Evolutionary conservation across 345 rosid species (phyloP), one percentile per base, ranked within the genome.

Genomic region (Tarenaya hassleriana): DNA sequence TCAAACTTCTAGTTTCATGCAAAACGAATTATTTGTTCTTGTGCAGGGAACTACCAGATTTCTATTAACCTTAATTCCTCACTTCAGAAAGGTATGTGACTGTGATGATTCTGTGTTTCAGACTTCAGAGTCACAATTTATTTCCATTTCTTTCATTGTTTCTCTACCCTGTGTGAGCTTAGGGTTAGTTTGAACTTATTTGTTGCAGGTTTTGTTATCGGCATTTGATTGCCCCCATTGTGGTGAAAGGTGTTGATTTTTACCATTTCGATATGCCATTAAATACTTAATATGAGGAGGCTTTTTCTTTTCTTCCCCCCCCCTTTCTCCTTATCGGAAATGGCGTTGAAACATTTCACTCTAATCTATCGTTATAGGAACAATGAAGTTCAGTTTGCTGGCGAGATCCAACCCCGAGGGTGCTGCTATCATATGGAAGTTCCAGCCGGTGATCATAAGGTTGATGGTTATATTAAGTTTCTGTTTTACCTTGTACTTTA

Each of bases 381-480:
- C 58, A 87, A 87, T 73, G 92, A 91, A 69, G 95, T 87, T 60
- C 96, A 91, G 72, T 91, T 87, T 73, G 98, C 96, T 0, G 98
- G 96, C 9, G 96, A 86, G 78, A 78, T 90, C 56, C 96, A 86
- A 69, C 74, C 82, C 4, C 68, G 73, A 35, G 96, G 95, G 10
- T 82, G 96, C 58, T 66, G 68, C 69, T 86, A 80, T 61, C 55
- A 7, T 55, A 69, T 86, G 72, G 64, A 75, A 39, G 70, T 87
- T 45, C 74, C 71, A 55, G 37, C 84, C 31, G 84, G 95, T 15
- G 85, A 84, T 58, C 82, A 7, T 34, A 75, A 77, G 95, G 96
- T 87, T 42, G 21, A 50, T 20, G 1, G 18, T 65, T n/a, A 31
- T 6, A 32, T 16, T 50, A 42, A 5, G 61, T 13, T 39, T 46